Percentiles rank a stretch among this genome's conserved stretches.
phyloP scores from a whole-genome alignment of 2,329 filamentous ascomycete genomes.

The Cryphonectria parasitica region DNA sequence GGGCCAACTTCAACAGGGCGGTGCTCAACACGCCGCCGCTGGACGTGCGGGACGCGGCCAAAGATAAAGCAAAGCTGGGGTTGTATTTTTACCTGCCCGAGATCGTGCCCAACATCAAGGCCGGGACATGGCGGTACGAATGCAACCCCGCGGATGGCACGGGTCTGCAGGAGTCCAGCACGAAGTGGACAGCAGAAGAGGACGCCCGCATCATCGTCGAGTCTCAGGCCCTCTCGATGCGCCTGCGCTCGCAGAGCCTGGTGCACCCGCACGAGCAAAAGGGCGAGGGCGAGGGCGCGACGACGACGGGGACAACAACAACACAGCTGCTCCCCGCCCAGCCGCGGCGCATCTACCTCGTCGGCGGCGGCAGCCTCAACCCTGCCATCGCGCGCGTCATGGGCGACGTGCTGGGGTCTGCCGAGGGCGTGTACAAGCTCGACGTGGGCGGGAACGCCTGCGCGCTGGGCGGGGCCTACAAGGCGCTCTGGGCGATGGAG shows the following conservation, averaged over 20 bases:
- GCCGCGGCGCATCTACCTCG: conserved; percentile 88
- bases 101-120: conserved; percentile 88
- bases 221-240: conserved; percentile 90
- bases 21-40: conserved; percentile 72
- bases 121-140: conserved; percentile 85
- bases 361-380: conserved; percentile 90
- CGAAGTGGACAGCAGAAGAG: conserved; percentile 58
- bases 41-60: conserved; percentile 54
- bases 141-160: conserved; percentile 58
- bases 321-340: conserved; percentile 70
- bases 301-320: no score
- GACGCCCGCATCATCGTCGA: conserved; percentile 90
- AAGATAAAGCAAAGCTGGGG: conserved; percentile 75
- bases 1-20: conserved; percentile 79
- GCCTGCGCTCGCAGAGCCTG: conserved; percentile 79
- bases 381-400: conserved; percentile 83
- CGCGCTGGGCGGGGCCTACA: conserved; percentile 91
- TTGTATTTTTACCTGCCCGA: conserved; percentile 96
- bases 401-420: conserved; percentile 85
- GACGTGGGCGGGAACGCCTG: conserved; percentile 96
- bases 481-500: conserved; percentile 91
- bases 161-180: conserved; percentile 44
- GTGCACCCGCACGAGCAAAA: conserved; percentile 58
- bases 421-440: conserved; percentile 88
- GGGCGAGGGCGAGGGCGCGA: not conserved